These are phyloP conservation scores for Colletotrichum simmondsii DNA, from an alignment of 2,329 filamentous ascomycete species.

Conservation along the genomic window DNA sequence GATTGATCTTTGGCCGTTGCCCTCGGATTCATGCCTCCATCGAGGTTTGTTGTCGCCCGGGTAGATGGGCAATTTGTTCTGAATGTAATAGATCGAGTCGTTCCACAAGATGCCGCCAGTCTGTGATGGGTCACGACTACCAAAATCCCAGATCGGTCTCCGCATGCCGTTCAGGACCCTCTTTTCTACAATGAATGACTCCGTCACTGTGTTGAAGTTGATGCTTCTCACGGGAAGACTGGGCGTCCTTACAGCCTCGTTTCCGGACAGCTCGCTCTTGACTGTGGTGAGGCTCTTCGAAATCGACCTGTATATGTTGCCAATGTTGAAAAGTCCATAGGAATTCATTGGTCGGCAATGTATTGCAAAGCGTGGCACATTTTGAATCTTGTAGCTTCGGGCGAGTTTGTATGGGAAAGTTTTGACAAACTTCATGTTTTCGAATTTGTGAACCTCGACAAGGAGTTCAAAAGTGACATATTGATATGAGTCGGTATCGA, in stretches of 20 bases:
- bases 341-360: not conserved
- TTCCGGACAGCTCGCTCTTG: not conserved
- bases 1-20: not conserved
- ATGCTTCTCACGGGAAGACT: not conserved
- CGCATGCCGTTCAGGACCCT: not conserved
- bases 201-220: conserved; percentile 12
- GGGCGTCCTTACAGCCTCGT: not conserved
- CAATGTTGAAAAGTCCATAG: not conserved
- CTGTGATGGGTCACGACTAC: accelerated
- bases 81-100: conserved; percentile 41
- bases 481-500: too few species aligned
- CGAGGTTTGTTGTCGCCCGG: conserved; percentile 21
- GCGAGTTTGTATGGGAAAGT: not conserved
- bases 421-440: not conserved
- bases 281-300: too few species aligned
- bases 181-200: not conserved
- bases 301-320: too few species aligned
- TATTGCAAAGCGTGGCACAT: not conserved
- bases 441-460: not conserved
- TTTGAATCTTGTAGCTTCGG: not conserved
- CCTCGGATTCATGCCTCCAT: not conserved
- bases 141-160: not conserved
- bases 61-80: conserved; percentile 35
- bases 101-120: conserved; percentile 32
- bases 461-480: not conserved